Conservation (phyloP, 2,329 filamentous ascomycete species). For the Beauveria caledonica region DNA sequence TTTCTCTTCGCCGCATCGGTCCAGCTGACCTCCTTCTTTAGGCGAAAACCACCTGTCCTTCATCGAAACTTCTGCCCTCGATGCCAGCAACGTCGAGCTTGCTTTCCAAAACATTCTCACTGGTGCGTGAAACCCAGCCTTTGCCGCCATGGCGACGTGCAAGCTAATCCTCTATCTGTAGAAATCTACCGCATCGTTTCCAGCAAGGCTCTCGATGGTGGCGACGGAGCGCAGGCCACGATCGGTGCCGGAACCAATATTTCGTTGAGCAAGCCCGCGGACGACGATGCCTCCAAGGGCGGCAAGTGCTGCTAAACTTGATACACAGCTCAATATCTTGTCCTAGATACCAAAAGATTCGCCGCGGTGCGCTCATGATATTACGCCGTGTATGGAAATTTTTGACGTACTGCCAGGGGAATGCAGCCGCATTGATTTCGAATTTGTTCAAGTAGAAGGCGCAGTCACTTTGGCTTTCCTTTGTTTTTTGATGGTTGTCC, state of each 20-base stretch:
- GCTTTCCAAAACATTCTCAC: constrained; percentile 99
- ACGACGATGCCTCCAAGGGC: constrained; percentile 65
- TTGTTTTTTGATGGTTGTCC: constrained; percentile 30
- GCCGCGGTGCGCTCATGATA: background rate
- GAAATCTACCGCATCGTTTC: constrained; percentile 99
- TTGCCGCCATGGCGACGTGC: background rate
- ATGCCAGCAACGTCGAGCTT: constrained; percentile 97
- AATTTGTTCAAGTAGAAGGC: constrained; percentile 32
- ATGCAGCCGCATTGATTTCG: constrained; percentile 27
- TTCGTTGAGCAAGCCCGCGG: constrained; percentile 76
- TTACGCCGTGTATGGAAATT: constrained; percentile 11
- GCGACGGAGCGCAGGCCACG: constrained; percentile 71
- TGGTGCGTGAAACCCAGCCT: constrained; percentile 47
- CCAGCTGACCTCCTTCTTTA: constrained; percentile 28
- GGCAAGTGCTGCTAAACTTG: constrained; percentile 67
- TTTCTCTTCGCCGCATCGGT: background rate
- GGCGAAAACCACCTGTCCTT: constrained; percentile 98
- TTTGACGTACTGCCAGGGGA: constrained; percentile 14
- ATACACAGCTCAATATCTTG: constrained; percentile 3
- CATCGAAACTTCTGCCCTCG: constrained; percentile 97
- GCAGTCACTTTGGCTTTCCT: constrained; percentile 32
- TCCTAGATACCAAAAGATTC: constrained; percentile 6
- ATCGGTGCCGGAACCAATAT: constrained; percentile 76
- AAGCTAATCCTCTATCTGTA: constrained; percentile 29
- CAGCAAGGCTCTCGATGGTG: constrained; percentile 90